Evolutionary conservation across 2,329 filamentous ascomycete species (phyloP).

Genomic region (Corinectria fuckeliana): DNA sequence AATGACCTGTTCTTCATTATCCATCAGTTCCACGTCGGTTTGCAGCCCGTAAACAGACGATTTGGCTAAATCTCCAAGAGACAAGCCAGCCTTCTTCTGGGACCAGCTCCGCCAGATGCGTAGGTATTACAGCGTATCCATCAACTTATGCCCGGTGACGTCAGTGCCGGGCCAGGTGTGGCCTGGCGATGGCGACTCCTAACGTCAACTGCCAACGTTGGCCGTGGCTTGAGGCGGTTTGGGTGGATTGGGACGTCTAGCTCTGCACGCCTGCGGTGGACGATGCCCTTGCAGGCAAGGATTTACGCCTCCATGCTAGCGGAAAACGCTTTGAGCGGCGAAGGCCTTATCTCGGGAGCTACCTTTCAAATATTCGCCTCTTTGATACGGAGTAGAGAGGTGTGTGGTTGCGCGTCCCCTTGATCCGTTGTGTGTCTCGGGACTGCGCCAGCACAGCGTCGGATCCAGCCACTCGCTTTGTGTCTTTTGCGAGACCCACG

Average conservation of each 20-base stretch:
- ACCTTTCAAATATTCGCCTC: slow-evolving; percentile 6
- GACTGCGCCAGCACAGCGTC: slow-evolving; percentile 18
- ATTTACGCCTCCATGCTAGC: slow-evolving; percentile 20
- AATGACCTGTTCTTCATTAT: not conserved
- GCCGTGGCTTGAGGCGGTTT: slow-evolving; percentile 5
- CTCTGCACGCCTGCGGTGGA: slow-evolving; percentile 17
- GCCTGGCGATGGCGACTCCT: slow-evolving; percentile 12
- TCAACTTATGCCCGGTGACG: slow-evolving; percentile 28
- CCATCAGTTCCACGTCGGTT: not conserved
- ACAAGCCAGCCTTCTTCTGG: not conserved
- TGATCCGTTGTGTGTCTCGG: slow-evolving; percentile 23
- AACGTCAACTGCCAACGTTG: not conserved
- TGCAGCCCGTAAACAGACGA: not conserved
- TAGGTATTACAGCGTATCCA: too few relatives aligned
- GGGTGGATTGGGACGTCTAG: slow-evolving; percentile 8
- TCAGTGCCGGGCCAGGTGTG: slow-evolving; percentile 20
- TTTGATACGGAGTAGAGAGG: slow-evolving; percentile 8
- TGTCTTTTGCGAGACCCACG: not conserved
- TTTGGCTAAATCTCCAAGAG: slow-evolving; percentile 21
- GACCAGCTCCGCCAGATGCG: not conserved
- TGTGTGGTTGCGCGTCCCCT: slow-evolving; percentile 20
- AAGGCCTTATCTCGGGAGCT: slow-evolving; percentile 12
- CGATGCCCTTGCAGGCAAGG: slow-evolving; percentile 19
- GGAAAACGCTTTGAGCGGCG: not conserved
- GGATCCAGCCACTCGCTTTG: slow-evolving; percentile 10